These are phyloP conservation scores for Podaxis mareebaensis DNA, from an alignment of 768 basidiomycete species.

Conservation along the genomic window DNA sequence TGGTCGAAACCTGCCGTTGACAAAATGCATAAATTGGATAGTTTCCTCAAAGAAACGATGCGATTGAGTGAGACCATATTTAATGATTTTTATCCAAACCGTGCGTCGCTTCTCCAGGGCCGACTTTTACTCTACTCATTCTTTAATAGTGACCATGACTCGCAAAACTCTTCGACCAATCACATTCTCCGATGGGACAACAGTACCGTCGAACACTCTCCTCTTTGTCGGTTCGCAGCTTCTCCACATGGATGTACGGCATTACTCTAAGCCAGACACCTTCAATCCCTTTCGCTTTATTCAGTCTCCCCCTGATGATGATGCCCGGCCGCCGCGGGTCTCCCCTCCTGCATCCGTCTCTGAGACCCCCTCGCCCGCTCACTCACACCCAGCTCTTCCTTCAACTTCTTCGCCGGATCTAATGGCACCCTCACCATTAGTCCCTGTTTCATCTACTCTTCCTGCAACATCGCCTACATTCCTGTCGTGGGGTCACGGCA, in stretches of 20 bases:
- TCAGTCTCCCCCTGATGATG: neutral
- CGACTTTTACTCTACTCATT: neutral
- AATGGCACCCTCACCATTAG: neutral
- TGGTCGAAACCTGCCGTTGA: constrained; percentile 33
- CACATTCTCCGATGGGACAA: constrained; percentile 14
- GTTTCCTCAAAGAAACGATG: constrained; percentile 47
- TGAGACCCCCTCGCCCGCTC: neutral
- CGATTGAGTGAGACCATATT: constrained; percentile 30
- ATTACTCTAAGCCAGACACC: neutral
- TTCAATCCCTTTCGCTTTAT: constrained; percentile 10
- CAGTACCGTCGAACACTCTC: constrained; percentile 4
- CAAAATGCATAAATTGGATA: constrained; percentile 43
- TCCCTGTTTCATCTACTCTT: constrained; percentile 9
- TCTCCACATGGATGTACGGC: constrained; percentile 2
- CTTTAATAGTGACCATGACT: constrained; percentile 7
- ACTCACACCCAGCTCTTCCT: neutral
- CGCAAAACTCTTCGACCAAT: constrained; percentile 9
- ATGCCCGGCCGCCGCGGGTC: neutral
- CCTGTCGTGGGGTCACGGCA: constrained; percentile 37
- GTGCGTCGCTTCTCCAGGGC: neutral
- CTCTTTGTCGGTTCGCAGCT: constrained; percentile 12
- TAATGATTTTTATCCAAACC: constrained; percentile 16
- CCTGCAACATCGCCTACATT: constrained; percentile 28
- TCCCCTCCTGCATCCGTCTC: neutral
- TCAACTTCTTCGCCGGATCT: neutral